Evolutionary conservation across 2,329 filamentous ascomycete species (phyloP).

Genomic region (Alternaria rosae): DNA sequence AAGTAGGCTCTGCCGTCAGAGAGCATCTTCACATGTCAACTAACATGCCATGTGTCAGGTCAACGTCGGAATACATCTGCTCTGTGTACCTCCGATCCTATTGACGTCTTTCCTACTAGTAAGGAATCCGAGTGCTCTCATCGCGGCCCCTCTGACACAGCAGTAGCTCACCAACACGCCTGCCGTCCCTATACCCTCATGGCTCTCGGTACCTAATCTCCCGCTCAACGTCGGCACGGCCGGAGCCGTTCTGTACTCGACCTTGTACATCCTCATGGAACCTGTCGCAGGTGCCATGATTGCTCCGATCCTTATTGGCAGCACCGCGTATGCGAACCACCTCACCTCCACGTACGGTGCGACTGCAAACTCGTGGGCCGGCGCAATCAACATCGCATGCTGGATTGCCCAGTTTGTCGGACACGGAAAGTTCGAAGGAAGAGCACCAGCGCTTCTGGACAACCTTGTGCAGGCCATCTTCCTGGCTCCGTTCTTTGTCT

Average conservation of each 20-base stretch:
- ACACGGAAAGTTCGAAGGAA: slow-evolving; percentile 86
- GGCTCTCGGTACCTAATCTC: slow-evolving; percentile 63
- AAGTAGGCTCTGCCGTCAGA: slow-evolving; percentile 54
- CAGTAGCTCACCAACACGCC: slow-evolving; percentile 64
- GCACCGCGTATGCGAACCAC: slow-evolving; percentile 78
- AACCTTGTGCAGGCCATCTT: slow-evolving; percentile 92
- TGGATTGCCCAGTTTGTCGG: slow-evolving; percentile 94
- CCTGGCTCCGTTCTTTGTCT: slow-evolving; percentile 94
- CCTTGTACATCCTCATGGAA: slow-evolving; percentile 89
- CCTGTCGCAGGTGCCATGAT: slow-evolving; percentile 86
- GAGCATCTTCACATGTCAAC: slow-evolving; percentile 26
- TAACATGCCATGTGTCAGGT: slow-evolving; percentile 56
- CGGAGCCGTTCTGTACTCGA: slow-evolving; percentile 69
- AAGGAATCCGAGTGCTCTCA: slow-evolving; percentile 44
- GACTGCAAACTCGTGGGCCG: slow-evolving; percentile 69
- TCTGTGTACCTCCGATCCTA: slow-evolving; percentile 78
- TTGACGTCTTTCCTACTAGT: slow-evolving; percentile 76
- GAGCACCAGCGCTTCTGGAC: slow-evolving; percentile 87
- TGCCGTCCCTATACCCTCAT: slow-evolving; percentile 62
- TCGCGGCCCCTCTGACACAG: slow-evolving; percentile 14
- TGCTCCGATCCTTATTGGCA: slow-evolving; percentile 76
- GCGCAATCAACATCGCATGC: slow-evolving; percentile 72
- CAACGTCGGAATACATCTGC: slow-evolving; percentile 81
- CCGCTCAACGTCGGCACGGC: slow-evolving; percentile 68
- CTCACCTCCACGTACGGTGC: slow-evolving; percentile 70